A percentile compares a stretch with the other conserved stretches of the same genome.
phyloP scores from a whole-genome alignment of 768 basidiomycete genomes.

The Mycena chlorophos region DNA sequence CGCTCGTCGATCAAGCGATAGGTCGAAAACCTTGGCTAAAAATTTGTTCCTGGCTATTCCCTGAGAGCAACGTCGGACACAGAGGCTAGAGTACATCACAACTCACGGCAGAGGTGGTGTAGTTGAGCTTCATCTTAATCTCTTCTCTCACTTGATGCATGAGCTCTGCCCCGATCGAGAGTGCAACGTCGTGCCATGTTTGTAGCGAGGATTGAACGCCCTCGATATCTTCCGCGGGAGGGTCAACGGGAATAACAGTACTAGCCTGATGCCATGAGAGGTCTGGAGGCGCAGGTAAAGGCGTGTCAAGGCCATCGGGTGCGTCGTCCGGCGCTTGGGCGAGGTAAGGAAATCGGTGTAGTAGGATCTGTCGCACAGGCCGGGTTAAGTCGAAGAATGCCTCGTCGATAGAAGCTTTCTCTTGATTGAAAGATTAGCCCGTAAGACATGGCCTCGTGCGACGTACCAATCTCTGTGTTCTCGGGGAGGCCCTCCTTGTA shows the following conservation, averaged over 20 bases:
- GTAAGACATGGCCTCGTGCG: not conserved
- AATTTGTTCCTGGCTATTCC: slow-evolving; percentile 94
- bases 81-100: not conserved
- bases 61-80: slow-evolving; percentile 39
- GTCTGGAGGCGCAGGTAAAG: slow-evolving; percentile 70
- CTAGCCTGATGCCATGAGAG: slow-evolving; percentile 62
- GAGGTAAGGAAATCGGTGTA: slow-evolving; percentile 78
- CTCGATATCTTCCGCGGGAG: slow-evolving; percentile 25
- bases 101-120: slow-evolving; percentile 90
- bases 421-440: slow-evolving; percentile 38
- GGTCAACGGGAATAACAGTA: slow-evolving; percentile 59
- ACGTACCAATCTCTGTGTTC: slow-evolving; percentile 75
- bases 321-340: slow-evolving; percentile 66
- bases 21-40: slow-evolving; percentile 73
- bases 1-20: not conserved
- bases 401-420: slow-evolving; percentile 98
- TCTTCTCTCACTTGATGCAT: slow-evolving; percentile 75
- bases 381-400: slow-evolving; percentile 91
- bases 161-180: slow-evolving; percentile 85
- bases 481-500: slow-evolving; percentile 78
- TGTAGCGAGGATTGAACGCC: slow-evolving; percentile 33
- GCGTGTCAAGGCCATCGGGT: slow-evolving; percentile 70
- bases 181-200: slow-evolving; percentile 92
- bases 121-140: slow-evolving; percentile 72
- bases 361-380: slow-evolving; percentile 72